phyloP scores from a whole-genome alignment of 345 rosid species.

The Boechera divaricarpa region DNA sequence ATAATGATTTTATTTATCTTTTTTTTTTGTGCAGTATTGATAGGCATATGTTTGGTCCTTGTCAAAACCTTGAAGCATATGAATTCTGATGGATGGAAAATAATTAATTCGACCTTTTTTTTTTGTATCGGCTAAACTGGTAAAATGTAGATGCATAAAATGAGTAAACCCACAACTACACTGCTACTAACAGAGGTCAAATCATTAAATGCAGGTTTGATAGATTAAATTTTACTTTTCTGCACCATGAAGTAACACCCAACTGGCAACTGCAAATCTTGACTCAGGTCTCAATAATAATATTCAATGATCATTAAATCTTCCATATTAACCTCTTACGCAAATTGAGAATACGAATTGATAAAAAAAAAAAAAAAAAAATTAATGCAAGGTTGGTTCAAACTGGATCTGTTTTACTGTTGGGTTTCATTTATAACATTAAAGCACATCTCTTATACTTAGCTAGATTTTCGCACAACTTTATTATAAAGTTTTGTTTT shows the following conservation, averaged over 20 bases:
- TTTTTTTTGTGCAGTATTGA: neutral
- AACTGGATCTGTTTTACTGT: constrained; percentile 3
- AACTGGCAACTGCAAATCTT: constrained; percentile 23
- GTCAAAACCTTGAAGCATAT: neutral
- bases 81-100: neutral
- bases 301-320: constrained; percentile 31
- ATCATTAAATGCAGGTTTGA: neutral
- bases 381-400: constrained; percentile 16
- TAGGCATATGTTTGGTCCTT: neutral
- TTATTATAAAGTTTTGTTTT: neutral
- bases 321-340: constrained; percentile 3
- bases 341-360: constrained; percentile 3
- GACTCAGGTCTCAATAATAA: constrained; percentile 4
- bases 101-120: neutral
- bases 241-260: neutral
- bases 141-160: neutral
- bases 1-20: neutral
- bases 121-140: neutral
- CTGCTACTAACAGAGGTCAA: neutral
- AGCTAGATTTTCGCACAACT: neutral
- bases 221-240: neutral
- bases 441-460: neutral
- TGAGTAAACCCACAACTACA: neutral
- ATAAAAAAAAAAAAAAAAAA: constrained; percentile 19
- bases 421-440: neutral